Evolutionary conservation across 2,329 filamentous ascomycete species (phyloP), one percentile per base, ranked within the genome.

Genomic region (Fusarium albidum): DNA sequence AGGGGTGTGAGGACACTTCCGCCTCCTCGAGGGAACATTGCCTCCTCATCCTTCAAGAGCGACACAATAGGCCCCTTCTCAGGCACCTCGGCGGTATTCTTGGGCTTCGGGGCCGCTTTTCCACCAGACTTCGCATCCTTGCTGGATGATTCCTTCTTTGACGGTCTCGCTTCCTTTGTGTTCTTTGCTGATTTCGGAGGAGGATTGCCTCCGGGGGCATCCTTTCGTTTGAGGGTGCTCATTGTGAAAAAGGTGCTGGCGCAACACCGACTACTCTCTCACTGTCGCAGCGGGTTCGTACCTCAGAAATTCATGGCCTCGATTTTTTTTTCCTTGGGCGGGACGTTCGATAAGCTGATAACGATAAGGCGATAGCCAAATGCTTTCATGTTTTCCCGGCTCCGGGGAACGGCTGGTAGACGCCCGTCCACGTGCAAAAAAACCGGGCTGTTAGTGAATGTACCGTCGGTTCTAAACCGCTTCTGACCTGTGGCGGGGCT

Each of bases 21-120:
- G 35, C 95, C 96, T 49, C 95, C 95, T 81, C 95, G 86, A 63
- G 95, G 94, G 68, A 99, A 99, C 37, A 94, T 82, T 28, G 88
- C 87, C 70, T 97, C 95, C 63, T 98, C 95, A 62, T 95, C 89
- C 71, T 82, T 86, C 43, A 84, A 69, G 10, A 77, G 69, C 31
- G 81, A 79, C 48, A 82, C 70, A 26, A 77, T 61, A 12, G 73
- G 69, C 8, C 64, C 67, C 55, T 72, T 70, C 17, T 45, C 68
- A 53, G 65, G 71, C 68, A 51, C 69, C 43, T 65, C 63, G 43
- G 51, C 60, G 38, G 55, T 56, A 52, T 67, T 67, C 51, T 69
- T 68, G 4, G 75, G 58, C 45, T 75, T 75, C 46, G 77, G 59
- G 44, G 9, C 38, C 13, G 52, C 31, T 58, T 70, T 69, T 43